These are phyloP conservation scores for Naematelia aurantialba DNA, from an alignment of 768 basidiomycete species.

Conservation along the genomic window DNA sequence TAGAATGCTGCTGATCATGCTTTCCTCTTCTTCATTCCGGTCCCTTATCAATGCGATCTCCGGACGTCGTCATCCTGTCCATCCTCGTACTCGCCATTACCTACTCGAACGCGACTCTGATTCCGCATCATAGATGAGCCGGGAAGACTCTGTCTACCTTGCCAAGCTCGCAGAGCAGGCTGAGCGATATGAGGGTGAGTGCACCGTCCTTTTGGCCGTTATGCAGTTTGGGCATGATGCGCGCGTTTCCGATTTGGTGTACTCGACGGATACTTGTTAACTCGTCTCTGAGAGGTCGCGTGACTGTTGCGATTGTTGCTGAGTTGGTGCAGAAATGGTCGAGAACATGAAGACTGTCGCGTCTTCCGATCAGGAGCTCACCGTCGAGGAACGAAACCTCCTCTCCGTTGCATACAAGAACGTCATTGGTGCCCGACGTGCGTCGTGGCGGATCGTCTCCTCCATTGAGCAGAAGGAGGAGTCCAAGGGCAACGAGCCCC, in stretches of 20 bases:
- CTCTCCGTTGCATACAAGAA: conserved; percentile 99
- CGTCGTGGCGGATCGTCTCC: conserved; percentile 96
- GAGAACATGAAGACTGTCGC: conserved; percentile 99
- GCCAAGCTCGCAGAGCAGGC: conserved; percentile 99
- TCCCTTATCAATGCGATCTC: conserved; percentile 1
- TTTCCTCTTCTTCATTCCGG: no score
- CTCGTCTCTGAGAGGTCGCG: not conserved
- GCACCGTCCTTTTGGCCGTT: no score
- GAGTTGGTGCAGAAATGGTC: conserved; percentile 74
- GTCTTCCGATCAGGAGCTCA: conserved; percentile 94
- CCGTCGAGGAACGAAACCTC: conserved; percentile 96
- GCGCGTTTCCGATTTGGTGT: no score
- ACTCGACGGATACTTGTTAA: not conserved
- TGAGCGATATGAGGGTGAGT: conserved; percentile 92
- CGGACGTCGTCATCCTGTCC: not conserved
- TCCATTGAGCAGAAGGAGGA: conserved; percentile 99
- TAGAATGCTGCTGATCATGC: no score
- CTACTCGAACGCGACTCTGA: not conserved
- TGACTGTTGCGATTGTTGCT: no score
- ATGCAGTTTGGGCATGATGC: no score
- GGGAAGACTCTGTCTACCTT: conserved; percentile 98
- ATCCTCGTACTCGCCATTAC: conserved; percentile 3
- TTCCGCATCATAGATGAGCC: conserved; percentile 50
- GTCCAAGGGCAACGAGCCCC: conserved; percentile 92
- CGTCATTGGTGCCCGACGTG: conserved; percentile 95